phyloP scores from a whole-genome alignment of 495 filamentous ascomycete genomes.

The Trichoderma gamsii region DNA sequence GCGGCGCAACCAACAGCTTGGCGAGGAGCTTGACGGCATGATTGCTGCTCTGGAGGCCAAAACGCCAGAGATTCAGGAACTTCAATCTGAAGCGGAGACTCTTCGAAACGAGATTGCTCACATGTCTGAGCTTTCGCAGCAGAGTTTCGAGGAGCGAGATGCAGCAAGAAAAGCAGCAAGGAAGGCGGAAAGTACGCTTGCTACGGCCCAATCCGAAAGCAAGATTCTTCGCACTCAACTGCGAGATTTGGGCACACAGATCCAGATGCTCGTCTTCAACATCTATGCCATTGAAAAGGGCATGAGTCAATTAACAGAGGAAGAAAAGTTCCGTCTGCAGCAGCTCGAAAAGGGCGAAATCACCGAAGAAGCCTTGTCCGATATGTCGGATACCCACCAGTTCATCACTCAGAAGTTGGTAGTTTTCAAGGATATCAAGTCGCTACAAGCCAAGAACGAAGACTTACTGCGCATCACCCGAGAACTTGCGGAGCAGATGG shows the following conservation, averaged over 20 bases:
- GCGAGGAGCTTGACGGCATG: slow-evolving; percentile 72
- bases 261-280: slow-evolving; percentile 82
- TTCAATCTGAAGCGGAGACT: slow-evolving; percentile 61
- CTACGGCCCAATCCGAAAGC: slow-evolving; percentile 63
- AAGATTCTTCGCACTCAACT: slow-evolving; percentile 79
- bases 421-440: slow-evolving; percentile 73
- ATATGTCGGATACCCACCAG: slow-evolving; percentile 69
- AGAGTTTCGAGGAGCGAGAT: slow-evolving; percentile 55
- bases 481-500: slow-evolving; percentile 81
- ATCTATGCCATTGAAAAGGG: slow-evolving; percentile 74
- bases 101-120: slow-evolving; percentile 68
- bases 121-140: slow-evolving; percentile 63
- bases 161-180: slow-evolving; percentile 53
- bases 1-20: slow-evolving; percentile 62
- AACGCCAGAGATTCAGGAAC: slow-evolving; percentile 58
- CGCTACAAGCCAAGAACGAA: slow-evolving; percentile 84
- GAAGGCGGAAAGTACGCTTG: slow-evolving; percentile 66
- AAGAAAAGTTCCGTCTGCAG: slow-evolving; percentile 61
- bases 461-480: slow-evolving; percentile 74
- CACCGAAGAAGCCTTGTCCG: slow-evolving; percentile 56
- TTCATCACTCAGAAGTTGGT: slow-evolving; percentile 80
- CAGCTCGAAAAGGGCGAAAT: slow-evolving; percentile 62
- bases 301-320: slow-evolving; percentile 59
- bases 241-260: slow-evolving; percentile 82
- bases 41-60: slow-evolving; percentile 63